A percentile compares a stretch with the other conserved stretches of the same genome.
phyloP scores from a whole-genome alignment of 768 basidiomycete species.

The Mrakia gelida region DNA sequence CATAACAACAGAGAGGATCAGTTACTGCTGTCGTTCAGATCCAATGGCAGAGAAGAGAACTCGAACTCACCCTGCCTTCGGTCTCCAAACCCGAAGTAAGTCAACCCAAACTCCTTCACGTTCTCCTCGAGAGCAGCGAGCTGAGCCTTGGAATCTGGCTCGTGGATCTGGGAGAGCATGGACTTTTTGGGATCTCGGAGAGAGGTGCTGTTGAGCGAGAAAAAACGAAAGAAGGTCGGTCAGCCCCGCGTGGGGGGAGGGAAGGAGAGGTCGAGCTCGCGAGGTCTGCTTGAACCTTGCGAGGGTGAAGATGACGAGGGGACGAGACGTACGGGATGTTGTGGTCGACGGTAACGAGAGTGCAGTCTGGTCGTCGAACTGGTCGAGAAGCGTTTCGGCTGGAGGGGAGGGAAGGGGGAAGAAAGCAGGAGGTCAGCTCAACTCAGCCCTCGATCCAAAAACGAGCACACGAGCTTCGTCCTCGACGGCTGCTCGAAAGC shows the following conservation, averaged over 20 bases:
- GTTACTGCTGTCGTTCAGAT: background rate
- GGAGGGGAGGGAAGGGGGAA: slow-evolving; percentile 27
- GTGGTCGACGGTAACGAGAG: slow-evolving; percentile 82
- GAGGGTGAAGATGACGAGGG: too few species aligned
- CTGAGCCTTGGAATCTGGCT: slow-evolving; percentile 69
- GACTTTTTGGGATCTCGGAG: slow-evolving; percentile 32
- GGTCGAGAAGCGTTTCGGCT: slow-evolving; percentile 69
- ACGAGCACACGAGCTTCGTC: background rate
- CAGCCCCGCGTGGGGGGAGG: slow-evolving; percentile 6
- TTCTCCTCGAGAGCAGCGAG: slow-evolving; percentile 79
- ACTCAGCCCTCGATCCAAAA: background rate
- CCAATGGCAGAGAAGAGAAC: background rate
- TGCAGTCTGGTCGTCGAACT: slow-evolving; percentile 81
- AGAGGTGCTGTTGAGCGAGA: slow-evolving; percentile 23
- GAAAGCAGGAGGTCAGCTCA: background rate
- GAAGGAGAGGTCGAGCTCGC: background rate
- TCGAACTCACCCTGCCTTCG: slow-evolving; percentile 65
- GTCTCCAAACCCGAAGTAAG: slow-evolving; percentile 87
- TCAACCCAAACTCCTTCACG: slow-evolving; percentile 84
- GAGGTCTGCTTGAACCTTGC: background rate
- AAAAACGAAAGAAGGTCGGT: slow-evolving; percentile 9
- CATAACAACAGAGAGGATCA: background rate
- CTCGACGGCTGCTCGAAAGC: background rate
- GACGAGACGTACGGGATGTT: slow-evolving; percentile 66
- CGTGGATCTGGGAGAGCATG: slow-evolving; percentile 28